Base-by-base conservation (phyloP, 164 flowering plant species). In the Cinnamomum chago region DNA sequence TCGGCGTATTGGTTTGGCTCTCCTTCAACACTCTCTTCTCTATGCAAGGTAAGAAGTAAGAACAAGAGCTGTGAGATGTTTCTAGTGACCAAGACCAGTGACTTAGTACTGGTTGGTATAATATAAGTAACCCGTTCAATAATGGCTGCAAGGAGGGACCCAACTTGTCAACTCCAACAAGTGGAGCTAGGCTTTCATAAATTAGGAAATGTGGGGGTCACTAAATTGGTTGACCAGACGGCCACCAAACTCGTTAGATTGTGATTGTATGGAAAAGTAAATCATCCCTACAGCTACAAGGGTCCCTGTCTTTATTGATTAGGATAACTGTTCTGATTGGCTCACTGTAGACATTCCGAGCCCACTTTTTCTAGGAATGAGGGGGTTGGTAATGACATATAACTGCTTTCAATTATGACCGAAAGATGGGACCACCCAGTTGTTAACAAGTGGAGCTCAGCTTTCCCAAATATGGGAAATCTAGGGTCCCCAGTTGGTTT, bases 11-110 rank as follows among this genome's bases (percentile, higher is more conserved):
- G 60, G 28, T 85, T 50, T 82, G 76, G 73, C 70, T 80, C 18
- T 18, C 85, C 65, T 77, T 81, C 81, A 62, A 74, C 51, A 77
- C 85, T 0, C 77, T 77, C 69, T 77, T 73, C 64, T 50, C 70
- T 9, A 22, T 22, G 3, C 72, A 68, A 17, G 65, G 79, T 77
- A 67, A 77, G 25, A 24, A 24, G 25, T 24, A 24, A 1, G 25
- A 24, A 24, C 25, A 24, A 24, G 47, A 7, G 47, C 10, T 40
- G 47, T 9, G 47, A 40, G 47, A 11, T 7, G 47, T 40, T 40
- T 40, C 2, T 9, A 9, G 47, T 40, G 47, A 40, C 47, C 47
- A 40, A 40, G 47, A 60, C 64, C 64, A 17, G 7, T 17, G 20
- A 60, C 2, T 60, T 60, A 10, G n/a, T 60, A 40, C 47, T 40